Base-by-base conservation (phyloP, 2,329 filamentous ascomycete species). In the Fusarium chlamydosporum region DNA sequence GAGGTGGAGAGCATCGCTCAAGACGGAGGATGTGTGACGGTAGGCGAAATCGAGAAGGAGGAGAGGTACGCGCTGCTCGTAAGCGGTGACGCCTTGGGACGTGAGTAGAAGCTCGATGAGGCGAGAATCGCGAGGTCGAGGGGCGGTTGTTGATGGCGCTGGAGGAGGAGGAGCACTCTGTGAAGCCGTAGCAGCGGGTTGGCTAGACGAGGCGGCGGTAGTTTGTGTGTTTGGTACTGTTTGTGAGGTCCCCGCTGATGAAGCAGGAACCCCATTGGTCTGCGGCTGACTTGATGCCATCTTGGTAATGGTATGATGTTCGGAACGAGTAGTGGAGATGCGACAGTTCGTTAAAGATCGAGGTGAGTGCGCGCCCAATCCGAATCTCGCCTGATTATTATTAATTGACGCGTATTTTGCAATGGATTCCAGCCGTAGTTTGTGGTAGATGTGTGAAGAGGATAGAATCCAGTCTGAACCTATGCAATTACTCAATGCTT, bases 41-140 rank as follows among this genome's bases (percentile, higher is more conserved):
- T 96, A 96, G 48, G 92, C 91, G 76, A 95, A 95, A 82, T 96
- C 92, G 77, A 96, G 89, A 48, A 96, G 89, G 61, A 94, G 89
- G 1, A 95, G 86, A 1, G 92, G 92, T 2, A 96, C 92, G 74
- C 92, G 92, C 78, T 91, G 88, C 78, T 95, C 92, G 83, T 93
- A 96, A 40, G 90, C 85, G 6, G 90, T 89, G 11, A 95, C 92
- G 75, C 92, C 92, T 74, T 94, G 90, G 9, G 91, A 91, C 20
- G 90, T 90, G 48, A 96, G 88, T 52, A 96, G 87, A 18, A 94
- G 88, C 80, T 95, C 92, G 73, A 96, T 88, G 15, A 93, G 88
- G 74, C 92, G 90, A 16, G 91, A 88, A 78, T 96, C 92, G 80
- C 92, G 91, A 1, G 92, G 92, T 6, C 91, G 88, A 51, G 86